These are phyloP conservation scores for Colletotrichum theobromicola DNA, from an alignment of 2,329 filamentous ascomycete species.

Conservation along the genomic window DNA sequence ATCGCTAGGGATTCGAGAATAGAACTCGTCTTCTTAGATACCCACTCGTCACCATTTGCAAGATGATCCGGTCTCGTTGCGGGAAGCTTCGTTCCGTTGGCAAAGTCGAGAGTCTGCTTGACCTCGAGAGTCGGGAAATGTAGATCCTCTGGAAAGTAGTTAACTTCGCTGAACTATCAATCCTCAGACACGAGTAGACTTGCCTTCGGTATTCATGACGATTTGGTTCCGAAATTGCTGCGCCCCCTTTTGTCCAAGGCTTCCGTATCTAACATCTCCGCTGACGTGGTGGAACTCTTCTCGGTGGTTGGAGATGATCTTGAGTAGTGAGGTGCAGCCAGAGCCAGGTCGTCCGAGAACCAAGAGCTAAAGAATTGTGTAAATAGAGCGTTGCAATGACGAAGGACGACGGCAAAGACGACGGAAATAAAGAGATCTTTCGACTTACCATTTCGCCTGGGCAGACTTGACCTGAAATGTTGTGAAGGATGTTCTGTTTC, in stretches of 20 bases:
- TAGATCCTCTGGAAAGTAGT: conserved; percentile 48
- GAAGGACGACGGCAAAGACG: background rate
- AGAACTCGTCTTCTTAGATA: conserved; percentile 31
- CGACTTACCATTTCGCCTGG: background rate
- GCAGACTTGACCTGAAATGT: background rate
- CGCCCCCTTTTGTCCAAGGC: conserved; percentile 27
- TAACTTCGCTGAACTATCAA: background rate
- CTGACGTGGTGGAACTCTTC: conserved; percentile 31
- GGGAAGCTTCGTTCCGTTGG: conserved; percentile 68
- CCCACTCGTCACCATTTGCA: conserved; percentile 20
- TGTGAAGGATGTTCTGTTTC: background rate
- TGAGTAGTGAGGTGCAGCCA: conserved; percentile 35
- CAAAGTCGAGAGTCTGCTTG: conserved; percentile 70
- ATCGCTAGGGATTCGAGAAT: conserved; percentile 67
- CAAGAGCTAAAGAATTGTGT: conserved; percentile 27
- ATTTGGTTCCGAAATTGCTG: conserved; percentile 31
- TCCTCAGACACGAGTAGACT: background rate
- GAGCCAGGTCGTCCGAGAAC: conserved; percentile 36
- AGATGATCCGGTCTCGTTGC: conserved; percentile 53
- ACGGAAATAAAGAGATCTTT: too few species aligned
- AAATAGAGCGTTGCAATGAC: background rate
- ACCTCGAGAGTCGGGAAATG: conserved; percentile 75
- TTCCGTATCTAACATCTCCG: conserved; percentile 31
- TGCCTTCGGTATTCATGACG: conserved; percentile 35
- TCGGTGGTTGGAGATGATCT: conserved; percentile 33